A percentile compares a stretch with the other conserved stretches of the same genome.
Evolutionary conservation across 1,284 basidiomycete species (phyloP).

Genomic region (Exobasidium cylindrosporum): DNA sequence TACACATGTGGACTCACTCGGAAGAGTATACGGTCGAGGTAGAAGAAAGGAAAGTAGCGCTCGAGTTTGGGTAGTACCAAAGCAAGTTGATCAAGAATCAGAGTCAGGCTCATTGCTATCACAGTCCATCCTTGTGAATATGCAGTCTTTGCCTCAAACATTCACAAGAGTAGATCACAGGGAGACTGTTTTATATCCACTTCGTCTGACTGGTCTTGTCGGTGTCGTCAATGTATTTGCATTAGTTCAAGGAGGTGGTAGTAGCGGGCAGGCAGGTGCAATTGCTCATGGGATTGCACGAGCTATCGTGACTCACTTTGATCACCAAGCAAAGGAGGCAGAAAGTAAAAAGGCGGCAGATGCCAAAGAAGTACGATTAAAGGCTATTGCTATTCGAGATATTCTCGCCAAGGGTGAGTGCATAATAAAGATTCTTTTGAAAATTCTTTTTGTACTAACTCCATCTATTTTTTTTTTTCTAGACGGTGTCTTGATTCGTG

Average conservation of each 20-base stretch:
- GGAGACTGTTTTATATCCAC: constrained; percentile 74
- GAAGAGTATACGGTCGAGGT: constrained; percentile 34
- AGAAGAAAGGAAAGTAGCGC: constrained; percentile 46
- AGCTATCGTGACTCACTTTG: constrained; percentile 61
- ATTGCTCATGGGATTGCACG: constrained; percentile 79
- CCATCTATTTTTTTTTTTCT: constrained; percentile 12
- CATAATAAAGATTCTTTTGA: neutral
- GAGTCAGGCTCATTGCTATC: constrained; percentile 40
- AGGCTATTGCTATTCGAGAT: neutral
- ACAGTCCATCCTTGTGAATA: constrained; percentile 75
- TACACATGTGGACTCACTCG: constrained; percentile 9
- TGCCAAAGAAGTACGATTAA: neutral
- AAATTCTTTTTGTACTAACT: neutral
- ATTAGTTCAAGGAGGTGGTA: constrained; percentile 82
- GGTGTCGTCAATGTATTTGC: constrained; percentile 91
- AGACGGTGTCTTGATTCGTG: constrained; percentile 84
- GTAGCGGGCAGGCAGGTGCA: constrained; percentile 85
- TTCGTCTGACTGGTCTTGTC: constrained; percentile 78
- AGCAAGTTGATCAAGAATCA: constrained; percentile 54
- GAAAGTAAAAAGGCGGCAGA: constrained; percentile 58
- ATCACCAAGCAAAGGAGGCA: constrained; percentile 25
- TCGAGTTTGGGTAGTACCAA: constrained; percentile 88
- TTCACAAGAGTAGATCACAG: constrained; percentile 76
- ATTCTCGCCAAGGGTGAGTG: constrained; percentile 1
- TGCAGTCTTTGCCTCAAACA: constrained; percentile 71